Conservation (phyloP, 495 filamentous ascomycete species). For the Penicillium paxilli region DNA sequence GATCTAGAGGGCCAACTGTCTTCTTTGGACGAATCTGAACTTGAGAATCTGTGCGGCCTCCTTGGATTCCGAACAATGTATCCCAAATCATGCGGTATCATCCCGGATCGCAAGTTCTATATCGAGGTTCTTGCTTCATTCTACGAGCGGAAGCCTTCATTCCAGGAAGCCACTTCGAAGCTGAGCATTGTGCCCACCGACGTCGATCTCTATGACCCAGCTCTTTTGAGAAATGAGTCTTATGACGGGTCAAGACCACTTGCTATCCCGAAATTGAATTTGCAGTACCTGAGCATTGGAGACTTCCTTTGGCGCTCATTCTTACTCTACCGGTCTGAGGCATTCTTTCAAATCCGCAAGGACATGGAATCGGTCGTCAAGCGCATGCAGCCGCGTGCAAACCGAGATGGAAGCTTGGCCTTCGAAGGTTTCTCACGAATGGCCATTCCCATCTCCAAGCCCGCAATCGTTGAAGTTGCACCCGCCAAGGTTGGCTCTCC, state of each 20-base stretch:
- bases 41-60: constrained; percentile 64
- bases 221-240: constrained; percentile 79
- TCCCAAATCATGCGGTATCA: constrained; percentile 65
- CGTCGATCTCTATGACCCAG: constrained; percentile 74
- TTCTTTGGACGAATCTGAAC: constrained; percentile 68
- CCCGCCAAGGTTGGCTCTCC: constrained; percentile 83
- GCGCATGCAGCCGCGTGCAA: constrained; percentile 70
- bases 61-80: constrained; percentile 81
- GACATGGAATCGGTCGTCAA: constrained; percentile 83
- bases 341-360: constrained; percentile 91
- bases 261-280: constrained; percentile 90
- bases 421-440: constrained; percentile 91
- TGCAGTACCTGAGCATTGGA: constrained; percentile 92
- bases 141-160: constrained; percentile 77
- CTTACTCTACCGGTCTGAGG: constrained; percentile 83
- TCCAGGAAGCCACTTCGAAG: constrained; percentile 74
- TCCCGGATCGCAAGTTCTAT: constrained; percentile 64
- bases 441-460: constrained; percentile 83
- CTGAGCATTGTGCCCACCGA: constrained; percentile 83
- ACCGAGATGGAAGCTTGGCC: constrained; percentile 59
- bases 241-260: constrained; percentile 90
- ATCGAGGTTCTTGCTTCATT: constrained; percentile 74
- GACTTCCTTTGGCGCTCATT: constrained; percentile 96
- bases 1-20: constrained; percentile 80
- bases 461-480: constrained; percentile 83